Base-by-base conservation (phyloP, 352 stramenopile species). In the Aphanomyces invadans region DNA sequence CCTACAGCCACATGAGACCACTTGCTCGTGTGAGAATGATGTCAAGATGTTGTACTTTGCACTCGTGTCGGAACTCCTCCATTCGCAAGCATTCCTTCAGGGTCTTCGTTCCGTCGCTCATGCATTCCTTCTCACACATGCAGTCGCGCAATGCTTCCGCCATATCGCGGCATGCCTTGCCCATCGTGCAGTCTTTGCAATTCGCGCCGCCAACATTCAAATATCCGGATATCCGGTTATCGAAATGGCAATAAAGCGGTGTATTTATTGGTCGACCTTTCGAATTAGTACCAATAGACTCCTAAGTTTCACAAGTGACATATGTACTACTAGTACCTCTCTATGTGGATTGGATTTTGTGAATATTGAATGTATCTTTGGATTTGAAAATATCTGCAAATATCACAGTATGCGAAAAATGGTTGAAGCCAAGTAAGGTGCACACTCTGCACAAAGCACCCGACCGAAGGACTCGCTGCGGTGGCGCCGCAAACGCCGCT, bases 81-180 rank as follows among this genome's bases (percentile, higher is more conserved):
- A 88, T 64, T 46, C 81, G 76, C 23, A 92, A 79, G 71, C 84
- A 92, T 72, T 88, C 52, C 70, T 92, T 92, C 1, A 92, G 73
- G 23, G 81, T 87, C 56, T 73, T 77, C 28, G 75, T 84, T 33
- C 81, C 80, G 74, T 89, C 82, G 46, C 69, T 76, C 84, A 92
- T 92, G 67, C 84, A 92, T 64, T 87, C 78, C 52, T 87, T 73
- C 68, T 78, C 61, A 31, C 88, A 23, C 84, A 92, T 92, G 71
- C 84, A 92, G 69, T 90, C 80, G 23, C 81, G 80, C 54, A 92
- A 73, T 63, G 79, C 78, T 69, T 88, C 80, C 19, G 84, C 84
- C 80, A 90, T 90, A 64, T 92, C 84, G 12, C 73, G 80, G 77
- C 84, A 92, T 55, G 80, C 86, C 70, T 92, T 92, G 62, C 83